Evolutionary conservation across 345 rosid species (phyloP).

Genomic region (Leavenworthia alabamica): DNA sequence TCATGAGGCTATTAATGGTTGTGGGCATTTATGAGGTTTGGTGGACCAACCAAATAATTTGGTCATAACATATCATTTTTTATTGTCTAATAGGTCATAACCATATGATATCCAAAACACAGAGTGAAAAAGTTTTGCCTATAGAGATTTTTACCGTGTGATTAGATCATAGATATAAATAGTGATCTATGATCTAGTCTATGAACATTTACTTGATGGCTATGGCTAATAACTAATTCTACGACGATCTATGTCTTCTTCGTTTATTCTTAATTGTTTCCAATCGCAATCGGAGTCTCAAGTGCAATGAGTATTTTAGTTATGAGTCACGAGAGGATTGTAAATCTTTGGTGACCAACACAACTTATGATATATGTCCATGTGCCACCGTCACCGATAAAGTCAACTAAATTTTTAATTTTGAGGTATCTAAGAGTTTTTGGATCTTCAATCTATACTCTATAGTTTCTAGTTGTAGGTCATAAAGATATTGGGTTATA

Average conservation of each 20-base stretch:
- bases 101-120: constrained; percentile 3
- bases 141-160: neutral
- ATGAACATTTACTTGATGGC: too few species aligned
- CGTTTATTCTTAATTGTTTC: neutral
- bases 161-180: neutral
- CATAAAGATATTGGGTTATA: neutral
- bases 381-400: constrained; percentile 16
- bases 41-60: constrained; percentile 16
- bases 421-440: too few species aligned
- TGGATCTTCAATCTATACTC: neutral
- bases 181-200: too few species aligned
- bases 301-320: constrained; percentile 5
- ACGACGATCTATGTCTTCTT: neutral
- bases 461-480: too few species aligned
- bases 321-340: constrained; percentile 13
- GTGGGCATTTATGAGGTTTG: constrained; percentile 12
- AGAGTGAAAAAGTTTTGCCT: neutral
- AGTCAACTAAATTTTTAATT: neutral
- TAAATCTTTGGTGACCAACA: constrained; percentile 18
- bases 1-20: constrained; percentile 13
- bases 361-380: constrained; percentile 4
- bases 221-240: neutral
- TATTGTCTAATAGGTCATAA: too few species aligned
- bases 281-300: neutral
- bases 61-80: constrained; percentile 6